Base-by-base conservation (phyloP, 495 filamentous ascomycete genomes). In the Penicillium roqueforti region DNA sequence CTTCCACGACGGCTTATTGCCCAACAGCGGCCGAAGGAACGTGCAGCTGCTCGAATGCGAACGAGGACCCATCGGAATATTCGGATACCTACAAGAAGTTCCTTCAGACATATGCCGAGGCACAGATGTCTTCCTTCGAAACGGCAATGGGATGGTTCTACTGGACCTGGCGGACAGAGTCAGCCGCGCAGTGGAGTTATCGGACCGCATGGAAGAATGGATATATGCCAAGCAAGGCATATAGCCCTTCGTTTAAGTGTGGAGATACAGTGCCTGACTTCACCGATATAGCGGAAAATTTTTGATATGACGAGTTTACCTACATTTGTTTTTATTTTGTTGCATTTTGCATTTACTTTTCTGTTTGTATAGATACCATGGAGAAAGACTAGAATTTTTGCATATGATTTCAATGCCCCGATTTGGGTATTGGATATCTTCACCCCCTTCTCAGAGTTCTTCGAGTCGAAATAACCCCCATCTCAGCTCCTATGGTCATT, bases 111-210 rank as follows among this genome's bases (percentile, higher is more conserved):
- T 97, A 97, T 73, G 92, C 93, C 20, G 87, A 96, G 71, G 92
- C 91, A 37, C 95, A 99, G 75, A 97, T 99, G 89, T 72, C 80
- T 14, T 87, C 83, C 26, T 99, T 96, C 57, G 91, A 96, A 68
- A 82, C 84, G 40, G 89, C 87, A 6, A 92, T 87, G 84, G 95
- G 95, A 43, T 97, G 95, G 93, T 92, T 96, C 72, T 97, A 97
- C 73, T 99, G 95, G 95, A 96, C 91, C 20, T 91, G 87, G 89
- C 73, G 83, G 54, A 91, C 87, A 3, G 86, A 91, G 72, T 78
- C 71, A 36, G 86, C 90, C 43, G 76, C 84, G 36, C 93, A 97
- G 73, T 99, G 93, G 93, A 95, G 90, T 68, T 99, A 92, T 66
- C 90, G 89, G 68, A 80, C 83, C 56, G 92, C 90, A 0, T 77